phyloP scores from a whole-genome alignment of 805 yeast genomes.

The Clavispora phyllophila region DNA sequence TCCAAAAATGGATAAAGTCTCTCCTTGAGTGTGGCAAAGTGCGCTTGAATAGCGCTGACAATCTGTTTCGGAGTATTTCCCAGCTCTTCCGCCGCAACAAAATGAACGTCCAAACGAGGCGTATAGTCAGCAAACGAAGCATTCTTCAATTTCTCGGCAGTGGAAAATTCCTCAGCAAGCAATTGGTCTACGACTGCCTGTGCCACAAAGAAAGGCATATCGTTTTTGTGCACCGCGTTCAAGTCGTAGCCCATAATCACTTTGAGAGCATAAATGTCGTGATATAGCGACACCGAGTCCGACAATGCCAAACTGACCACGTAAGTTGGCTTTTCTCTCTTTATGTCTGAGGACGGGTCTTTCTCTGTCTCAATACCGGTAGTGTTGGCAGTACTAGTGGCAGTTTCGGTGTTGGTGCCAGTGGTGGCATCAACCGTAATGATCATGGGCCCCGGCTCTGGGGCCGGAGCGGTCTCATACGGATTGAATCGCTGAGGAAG shows the following conservation, averaged over 20 bases:
- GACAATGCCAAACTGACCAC: conserved; percentile 34
- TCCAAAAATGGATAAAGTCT: conserved; percentile 3
- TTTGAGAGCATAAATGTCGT: conserved; percentile 36
- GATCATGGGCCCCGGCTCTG: neutral
- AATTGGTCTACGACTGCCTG: conserved; percentile 36
- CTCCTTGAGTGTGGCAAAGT: conserved; percentile 3
- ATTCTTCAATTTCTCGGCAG: neutral
- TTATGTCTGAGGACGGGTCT: neutral
- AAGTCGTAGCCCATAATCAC: conserved; percentile 34
- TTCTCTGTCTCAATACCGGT: no score
- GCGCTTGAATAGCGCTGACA: conserved; percentile 1
- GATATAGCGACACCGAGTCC: conserved; percentile 39
- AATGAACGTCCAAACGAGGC: conserved; percentile 5
- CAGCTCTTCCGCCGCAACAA: conserved; percentile 16
- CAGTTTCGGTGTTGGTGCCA: neutral
- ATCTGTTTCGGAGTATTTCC: conserved; percentile 7
- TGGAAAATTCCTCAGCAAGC: conserved; percentile 5
- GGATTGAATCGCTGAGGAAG: conserved; percentile 7
- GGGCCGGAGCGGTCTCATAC: neutral
- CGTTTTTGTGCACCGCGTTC: conserved; percentile 48
- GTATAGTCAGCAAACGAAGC: conserved; percentile 1
- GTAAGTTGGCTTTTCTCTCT: conserved; percentile 8
- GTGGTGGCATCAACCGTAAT: neutral
- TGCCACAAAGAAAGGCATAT: conserved; percentile 57
- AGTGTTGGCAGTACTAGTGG: no score